Evolutionary conservation across 1,284 basidiomycete genomes (phyloP).

Genomic region (Boletus sp.): DNA sequence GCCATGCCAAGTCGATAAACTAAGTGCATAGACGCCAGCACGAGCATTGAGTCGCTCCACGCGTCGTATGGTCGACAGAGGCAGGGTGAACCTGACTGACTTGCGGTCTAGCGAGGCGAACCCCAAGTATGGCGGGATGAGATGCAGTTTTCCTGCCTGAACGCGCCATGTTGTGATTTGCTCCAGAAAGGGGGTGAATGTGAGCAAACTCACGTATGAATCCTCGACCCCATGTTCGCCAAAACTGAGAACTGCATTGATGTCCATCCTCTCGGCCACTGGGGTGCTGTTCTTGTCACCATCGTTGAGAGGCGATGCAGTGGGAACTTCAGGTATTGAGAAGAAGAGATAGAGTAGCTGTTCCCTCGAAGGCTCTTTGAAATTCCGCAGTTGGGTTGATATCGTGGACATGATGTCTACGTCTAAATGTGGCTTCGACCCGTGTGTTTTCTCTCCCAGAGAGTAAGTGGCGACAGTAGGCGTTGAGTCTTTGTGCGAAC

Average conservation of each 20-base stretch:
- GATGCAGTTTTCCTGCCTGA: slow-evolving; percentile 87
- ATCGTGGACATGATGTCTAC: slow-evolving; percentile 64
- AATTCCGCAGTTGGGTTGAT: slow-evolving; percentile 80
- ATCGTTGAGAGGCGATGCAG: slow-evolving; percentile 13
- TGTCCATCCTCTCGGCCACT: slow-evolving; percentile 77
- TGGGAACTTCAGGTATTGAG: slow-evolving; percentile 56
- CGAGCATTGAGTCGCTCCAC: slow-evolving; percentile 93
- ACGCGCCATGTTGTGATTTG: neutral
- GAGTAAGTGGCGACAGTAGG: neutral
- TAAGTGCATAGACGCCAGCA: slow-evolving; percentile 92
- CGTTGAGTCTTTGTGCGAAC: slow-evolving; percentile 2
- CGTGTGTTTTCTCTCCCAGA: neutral
- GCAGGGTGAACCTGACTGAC: slow-evolving; percentile 88
- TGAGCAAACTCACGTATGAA: slow-evolving; percentile 73
- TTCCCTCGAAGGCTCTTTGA: slow-evolving; percentile 88
- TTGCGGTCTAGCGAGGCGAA: slow-evolving; percentile 91
- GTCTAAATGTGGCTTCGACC: slow-evolving; percentile 2
- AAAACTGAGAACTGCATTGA: slow-evolving; percentile 87
- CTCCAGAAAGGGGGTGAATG: neutral
- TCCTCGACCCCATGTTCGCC: slow-evolving; percentile 78
- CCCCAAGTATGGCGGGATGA: slow-evolving; percentile 87
- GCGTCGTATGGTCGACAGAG: slow-evolving; percentile 87
- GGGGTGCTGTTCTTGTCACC: slow-evolving; percentile 25
- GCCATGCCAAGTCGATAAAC: slow-evolving; percentile 92
- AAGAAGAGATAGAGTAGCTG: slow-evolving; percentile 81